Conservation (phyloP, 495 filamentous ascomycete genomes). For the Tuber aestivum region DNA sequence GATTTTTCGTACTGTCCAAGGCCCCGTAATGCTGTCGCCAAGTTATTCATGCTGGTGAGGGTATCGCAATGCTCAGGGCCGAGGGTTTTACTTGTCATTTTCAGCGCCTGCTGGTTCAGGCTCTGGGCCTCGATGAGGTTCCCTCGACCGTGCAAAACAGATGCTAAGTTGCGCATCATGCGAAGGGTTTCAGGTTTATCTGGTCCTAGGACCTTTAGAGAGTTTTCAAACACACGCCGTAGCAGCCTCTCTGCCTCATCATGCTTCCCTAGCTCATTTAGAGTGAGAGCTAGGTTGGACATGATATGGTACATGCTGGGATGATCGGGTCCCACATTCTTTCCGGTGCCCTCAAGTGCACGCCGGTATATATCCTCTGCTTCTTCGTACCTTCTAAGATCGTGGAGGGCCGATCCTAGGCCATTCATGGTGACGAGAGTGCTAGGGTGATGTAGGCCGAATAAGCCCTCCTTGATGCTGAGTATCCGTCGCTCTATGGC, state of each 20-base stretch:
- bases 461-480: background rate
- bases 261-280: background rate
- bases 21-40: background rate
- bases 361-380: background rate
- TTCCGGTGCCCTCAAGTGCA: background rate
- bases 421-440: background rate
- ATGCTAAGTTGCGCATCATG: background rate
- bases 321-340: background rate
- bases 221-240: background rate
- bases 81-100: background rate
- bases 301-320: background rate
- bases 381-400: background rate
- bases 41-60: background rate
- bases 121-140: background rate
- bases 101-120: background rate
- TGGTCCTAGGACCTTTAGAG: background rate
- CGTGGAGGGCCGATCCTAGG: background rate
- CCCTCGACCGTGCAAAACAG: background rate
- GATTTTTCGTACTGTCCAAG: slow-evolving; percentile 44
- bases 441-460: background rate
- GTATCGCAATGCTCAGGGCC: background rate
- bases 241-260: background rate
- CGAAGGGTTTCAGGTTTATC: background rate
- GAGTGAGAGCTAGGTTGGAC: background rate
- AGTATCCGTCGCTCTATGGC: background rate